Evolutionary conservation across 345 rosid genomes (phyloP).

Genomic region (Aquilaria yunnanensis): DNA sequence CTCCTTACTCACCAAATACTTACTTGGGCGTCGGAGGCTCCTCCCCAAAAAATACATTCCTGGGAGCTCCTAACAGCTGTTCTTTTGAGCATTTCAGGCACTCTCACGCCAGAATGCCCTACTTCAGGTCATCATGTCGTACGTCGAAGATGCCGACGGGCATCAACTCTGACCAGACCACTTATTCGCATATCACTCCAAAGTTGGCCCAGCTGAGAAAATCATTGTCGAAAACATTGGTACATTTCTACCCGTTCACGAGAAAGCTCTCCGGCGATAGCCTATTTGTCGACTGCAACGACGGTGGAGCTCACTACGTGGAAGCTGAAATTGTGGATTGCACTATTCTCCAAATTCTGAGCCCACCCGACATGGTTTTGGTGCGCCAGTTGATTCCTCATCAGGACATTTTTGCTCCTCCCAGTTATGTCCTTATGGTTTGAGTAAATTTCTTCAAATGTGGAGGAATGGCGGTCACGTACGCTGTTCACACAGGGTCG

Average conservation of each 20-base stretch:
- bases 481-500: slow-evolving; percentile 26
- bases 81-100: too few species aligned
- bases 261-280: slow-evolving; percentile 29
- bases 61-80: too few species aligned
- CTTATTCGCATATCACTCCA: background rate
- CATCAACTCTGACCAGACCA: too few species aligned
- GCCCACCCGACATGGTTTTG: slow-evolving; percentile 13
- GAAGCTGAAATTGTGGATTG: slow-evolving; percentile 24
- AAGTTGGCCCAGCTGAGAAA: slow-evolving; percentile 23
- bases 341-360: slow-evolving; percentile 19
- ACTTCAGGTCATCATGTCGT: too few species aligned
- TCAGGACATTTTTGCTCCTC: background rate
- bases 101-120: too few species aligned
- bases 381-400: slow-evolving; percentile 21
- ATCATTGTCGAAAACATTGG: slow-evolving; percentile 37
- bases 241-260: slow-evolving; percentile 41
- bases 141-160: too few species aligned
- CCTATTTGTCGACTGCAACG: slow-evolving; percentile 30
- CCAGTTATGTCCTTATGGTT: slow-evolving; percentile 7
- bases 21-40: too few species aligned
- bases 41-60: too few species aligned
- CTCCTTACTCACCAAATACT: too few species aligned
- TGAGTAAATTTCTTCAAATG: slow-evolving; percentile 26
- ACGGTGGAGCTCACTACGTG: slow-evolving; percentile 28
- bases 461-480: slow-evolving; percentile 35